Evolutionary conservation across 495 filamentous ascomycete species (phyloP).

Genomic region (Penicillium bialowiezense): DNA sequence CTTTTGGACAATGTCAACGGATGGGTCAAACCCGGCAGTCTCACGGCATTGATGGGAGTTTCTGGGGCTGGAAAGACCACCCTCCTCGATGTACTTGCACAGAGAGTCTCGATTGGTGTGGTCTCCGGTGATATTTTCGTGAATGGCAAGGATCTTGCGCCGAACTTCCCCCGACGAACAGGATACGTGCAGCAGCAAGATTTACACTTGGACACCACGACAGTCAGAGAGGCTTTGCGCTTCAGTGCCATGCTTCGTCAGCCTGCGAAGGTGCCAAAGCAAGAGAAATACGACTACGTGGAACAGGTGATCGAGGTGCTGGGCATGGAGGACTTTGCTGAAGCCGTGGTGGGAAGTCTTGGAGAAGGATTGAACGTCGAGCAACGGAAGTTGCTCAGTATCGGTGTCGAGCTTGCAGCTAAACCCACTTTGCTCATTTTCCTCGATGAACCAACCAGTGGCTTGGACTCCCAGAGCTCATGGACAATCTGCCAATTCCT

Average conservation of each 20-base stretch:
- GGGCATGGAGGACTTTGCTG: constrained; percentile 41
- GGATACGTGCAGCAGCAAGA: constrained; percentile 95
- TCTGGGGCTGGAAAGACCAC: constrained; percentile 65
- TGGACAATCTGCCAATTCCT: constrained; percentile 81
- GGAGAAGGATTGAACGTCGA: constrained; percentile 80
- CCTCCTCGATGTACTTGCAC: constrained; percentile 57
- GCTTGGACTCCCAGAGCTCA: constrained; percentile 79
- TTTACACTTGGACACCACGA: constrained; percentile 80
- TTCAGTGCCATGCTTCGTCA: constrained; percentile 87
- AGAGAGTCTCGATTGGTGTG: constrained; percentile 47
- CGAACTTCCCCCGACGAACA: constrained; percentile 84
- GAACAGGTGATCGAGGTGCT: constrained; percentile 48
- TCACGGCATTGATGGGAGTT: constrained; percentile 62
- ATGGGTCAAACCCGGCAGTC: constrained; percentile 61
- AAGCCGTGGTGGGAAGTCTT: constrained; percentile 37
- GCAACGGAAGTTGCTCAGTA: constrained; percentile 82
- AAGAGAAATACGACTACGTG: constrained; percentile 47
- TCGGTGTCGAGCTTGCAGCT: constrained; percentile 85
- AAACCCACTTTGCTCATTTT: constrained; percentile 83
- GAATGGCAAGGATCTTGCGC: constrained; percentile 51
- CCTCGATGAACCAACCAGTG: constrained; percentile 89
- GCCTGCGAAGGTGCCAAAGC: constrained; percentile 42
- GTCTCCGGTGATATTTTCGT: constrained; percentile 51
- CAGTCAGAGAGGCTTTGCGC: constrained; percentile 76
- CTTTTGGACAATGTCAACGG: constrained; percentile 60